Evolutionary conservation across 495 filamentous ascomycete species (phyloP).

Genomic region (Annulohypoxylon bovei): DNA sequence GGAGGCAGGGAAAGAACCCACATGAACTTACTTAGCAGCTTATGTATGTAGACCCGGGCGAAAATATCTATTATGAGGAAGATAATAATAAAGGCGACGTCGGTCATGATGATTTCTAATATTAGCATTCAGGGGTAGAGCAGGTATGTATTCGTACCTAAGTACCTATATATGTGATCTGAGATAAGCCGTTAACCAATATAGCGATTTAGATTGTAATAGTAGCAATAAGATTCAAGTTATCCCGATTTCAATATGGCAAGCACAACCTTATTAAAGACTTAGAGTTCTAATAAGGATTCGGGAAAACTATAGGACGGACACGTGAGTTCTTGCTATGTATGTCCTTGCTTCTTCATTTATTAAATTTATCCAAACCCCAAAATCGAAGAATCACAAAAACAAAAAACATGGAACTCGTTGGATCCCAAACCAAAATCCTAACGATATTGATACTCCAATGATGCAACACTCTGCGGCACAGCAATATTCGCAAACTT

Average conservation of each 20-base stretch:
- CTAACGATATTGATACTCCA: slow-evolving; percentile 29
- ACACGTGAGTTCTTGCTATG: neutral
- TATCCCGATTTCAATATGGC: neutral
- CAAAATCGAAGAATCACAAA: neutral
- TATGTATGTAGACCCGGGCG: too few species aligned
- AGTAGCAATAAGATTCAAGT: neutral
- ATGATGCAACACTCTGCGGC: slow-evolving; percentile 39
- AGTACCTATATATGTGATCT: neutral
- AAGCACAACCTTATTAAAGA: neutral
- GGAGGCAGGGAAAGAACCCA: neutral
- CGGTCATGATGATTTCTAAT: neutral
- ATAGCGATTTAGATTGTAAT: neutral
- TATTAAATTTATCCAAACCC: too few species aligned
- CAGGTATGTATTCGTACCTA: neutral
- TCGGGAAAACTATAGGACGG: neutral
- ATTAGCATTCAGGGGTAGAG: neutral
- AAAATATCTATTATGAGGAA: neutral
- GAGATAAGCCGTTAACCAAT: neutral
- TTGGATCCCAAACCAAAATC: slow-evolving; percentile 32
- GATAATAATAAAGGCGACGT: neutral
- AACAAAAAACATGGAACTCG: slow-evolving; percentile 17
- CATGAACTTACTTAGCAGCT: neutral
- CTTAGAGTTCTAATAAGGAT: neutral
- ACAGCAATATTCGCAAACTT: slow-evolving; percentile 18
- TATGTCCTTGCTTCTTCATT: neutral